A percentile compares a stretch with the other conserved stretches of the same genome.
Evolutionary conservation across 805 yeast genomes (phyloP).

Genomic region (Kazachstania psychrophila): DNA sequence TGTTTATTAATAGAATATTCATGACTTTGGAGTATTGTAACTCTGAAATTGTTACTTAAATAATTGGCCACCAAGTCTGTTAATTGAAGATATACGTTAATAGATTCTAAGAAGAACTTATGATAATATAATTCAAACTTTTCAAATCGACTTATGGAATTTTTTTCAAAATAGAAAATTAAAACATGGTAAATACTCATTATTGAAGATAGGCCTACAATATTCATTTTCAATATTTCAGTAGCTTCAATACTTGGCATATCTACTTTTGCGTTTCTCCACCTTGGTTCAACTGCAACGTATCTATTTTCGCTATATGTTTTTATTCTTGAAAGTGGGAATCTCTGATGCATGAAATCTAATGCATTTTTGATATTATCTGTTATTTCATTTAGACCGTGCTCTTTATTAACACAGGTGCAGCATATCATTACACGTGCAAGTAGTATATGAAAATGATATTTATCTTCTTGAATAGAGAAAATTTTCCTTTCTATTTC

Average conservation of each 20-base stretch:
- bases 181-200: constrained; percentile 9
- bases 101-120: constrained; percentile 4
- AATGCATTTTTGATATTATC: constrained; percentile 7
- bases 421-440: constrained; percentile 6
- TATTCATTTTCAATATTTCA: constrained; percentile 9
- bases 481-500: constrained; percentile 7
- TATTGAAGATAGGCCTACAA: constrained; percentile 9
- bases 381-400: constrained; percentile 6
- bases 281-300: background rate
- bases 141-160: constrained; percentile 2
- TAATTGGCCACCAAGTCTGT: constrained; percentile 5
- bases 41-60: constrained; percentile 6
- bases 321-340: constrained; percentile 8
- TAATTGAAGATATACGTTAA: constrained; percentile 5
- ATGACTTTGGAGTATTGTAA: constrained; percentile 1
- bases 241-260: constrained; percentile 5
- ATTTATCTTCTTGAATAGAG: constrained; percentile 10
- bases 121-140: constrained; percentile 7
- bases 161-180: constrained; percentile 12
- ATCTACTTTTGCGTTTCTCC: constrained; percentile 9
- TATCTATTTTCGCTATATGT: background rate
- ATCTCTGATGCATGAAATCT: constrained; percentile 7
- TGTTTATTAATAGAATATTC: constrained; percentile 9
- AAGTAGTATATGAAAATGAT: constrained; percentile 10
- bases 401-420: constrained; percentile 2